Base-by-base conservation (phyloP, 441 rosid species). In the Euphorbia celastroides region DNA sequence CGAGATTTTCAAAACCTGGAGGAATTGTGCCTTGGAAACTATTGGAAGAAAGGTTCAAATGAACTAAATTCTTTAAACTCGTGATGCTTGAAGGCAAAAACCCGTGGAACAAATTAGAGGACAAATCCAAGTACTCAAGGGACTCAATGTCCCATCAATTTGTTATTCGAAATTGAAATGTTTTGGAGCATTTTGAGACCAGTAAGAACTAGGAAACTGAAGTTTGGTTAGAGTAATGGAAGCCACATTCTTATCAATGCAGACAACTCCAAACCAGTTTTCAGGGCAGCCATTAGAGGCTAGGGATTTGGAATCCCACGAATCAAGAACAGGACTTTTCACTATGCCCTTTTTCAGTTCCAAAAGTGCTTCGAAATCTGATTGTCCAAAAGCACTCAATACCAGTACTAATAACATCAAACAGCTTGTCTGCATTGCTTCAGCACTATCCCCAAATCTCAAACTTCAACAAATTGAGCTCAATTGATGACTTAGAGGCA, bases 321-420 rank as follows among this genome's bases (percentile, higher is more conserved):
- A 90, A 70, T 60, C 77, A 70, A 82, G 64, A 70, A 80, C 66
- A 73, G 78, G 60, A 48, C 88, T 89, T 60, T 71, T 67, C 46
- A 70, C 79, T 64, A 92, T 66, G n/a, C 90, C 93, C 72, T 84
- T 90, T 80, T 84, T 88, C 22, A 92, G 84, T 78, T 85, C 87
- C 57, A 92, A 70, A 54, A 92, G 95, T 52, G 92, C 87, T 64
- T 87, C 89, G 70, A 78, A 85, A 68, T 92, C 98, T n/a, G 89
- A 79, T 56, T 81, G 77, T 64, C 84, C 92, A 30, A 82, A 71
- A 67, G 76, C 82, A 66, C 44, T 70, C n/a, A 73, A 80, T 27
- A 75, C 71, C 67, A 86, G 64, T 20, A 86, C 66, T 56, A 82
- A 67, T 48, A 81, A 9, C 70, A 85, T 68, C 77, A 76, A 79